These are phyloP conservation scores for Magnolia officinalis DNA, from an alignment of 164 flowering plant genomes.

Conservation along the genomic window DNA sequence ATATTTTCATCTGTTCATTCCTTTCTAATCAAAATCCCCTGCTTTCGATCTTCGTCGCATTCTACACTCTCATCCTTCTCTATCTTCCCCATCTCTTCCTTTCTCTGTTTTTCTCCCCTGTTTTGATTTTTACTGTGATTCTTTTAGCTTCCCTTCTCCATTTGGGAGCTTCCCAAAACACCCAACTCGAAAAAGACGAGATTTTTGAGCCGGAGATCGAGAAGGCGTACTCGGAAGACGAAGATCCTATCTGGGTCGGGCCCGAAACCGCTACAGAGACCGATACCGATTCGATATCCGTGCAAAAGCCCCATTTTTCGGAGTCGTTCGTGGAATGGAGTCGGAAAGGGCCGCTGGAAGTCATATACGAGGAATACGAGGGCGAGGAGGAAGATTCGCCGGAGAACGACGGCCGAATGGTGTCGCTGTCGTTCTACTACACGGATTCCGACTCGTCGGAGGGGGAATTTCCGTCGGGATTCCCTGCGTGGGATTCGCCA, in stretches of 20 bases:
- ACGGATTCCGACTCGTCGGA: background rate
- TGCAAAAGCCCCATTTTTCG: conserved; percentile 15
- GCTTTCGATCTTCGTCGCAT: conserved; percentile 48
- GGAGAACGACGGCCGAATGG: background rate
- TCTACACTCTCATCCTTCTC: conserved; percentile 54
- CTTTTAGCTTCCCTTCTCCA: conserved; percentile 51
- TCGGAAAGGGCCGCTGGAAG: conserved; percentile 72
- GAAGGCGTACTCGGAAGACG: background rate
- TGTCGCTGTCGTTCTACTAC: background rate
- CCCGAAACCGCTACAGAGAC: conserved; percentile 4
- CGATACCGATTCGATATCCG: conserved; percentile 11
- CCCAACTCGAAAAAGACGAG: conserved; percentile 1
- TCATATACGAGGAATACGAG: conserved; percentile 73
- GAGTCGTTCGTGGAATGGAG: conserved; percentile 57
- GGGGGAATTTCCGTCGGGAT: background rate
- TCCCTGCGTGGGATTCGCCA: conserved; percentile 7
- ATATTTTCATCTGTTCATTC: conserved; percentile 9
- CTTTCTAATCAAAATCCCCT: conserved; percentile 40
- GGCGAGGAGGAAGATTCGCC: conserved; percentile 32
- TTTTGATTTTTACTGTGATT: conserved; percentile 37
- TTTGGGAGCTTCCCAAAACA: conserved; percentile 42
- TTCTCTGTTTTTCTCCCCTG: conserved; percentile 46
- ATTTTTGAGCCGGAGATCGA: background rate
- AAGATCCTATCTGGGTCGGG: background rate
- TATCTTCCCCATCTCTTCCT: conserved; percentile 47